Evolutionary conservation across 179 eudicot genomes (phyloP).

Genomic region (Corrigiola litoralis): DNA sequence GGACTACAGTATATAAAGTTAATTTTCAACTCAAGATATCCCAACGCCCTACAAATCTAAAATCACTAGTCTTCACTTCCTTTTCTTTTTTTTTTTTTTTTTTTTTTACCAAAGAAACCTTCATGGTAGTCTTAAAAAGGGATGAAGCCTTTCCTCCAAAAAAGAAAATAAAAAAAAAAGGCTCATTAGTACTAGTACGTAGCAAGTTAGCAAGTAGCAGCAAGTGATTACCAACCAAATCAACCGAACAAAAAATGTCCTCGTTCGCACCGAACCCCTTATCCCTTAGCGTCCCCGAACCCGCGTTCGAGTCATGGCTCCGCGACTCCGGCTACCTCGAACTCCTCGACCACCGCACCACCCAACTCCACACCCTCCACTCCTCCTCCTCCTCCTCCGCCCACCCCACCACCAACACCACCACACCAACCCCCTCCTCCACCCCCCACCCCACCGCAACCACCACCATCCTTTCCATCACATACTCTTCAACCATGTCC

Average conservation of each 20-base stretch:
- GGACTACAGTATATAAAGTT: too few species aligned
- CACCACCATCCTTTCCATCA: slow-evolving; percentile 24
- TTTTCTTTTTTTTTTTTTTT: too few species aligned
- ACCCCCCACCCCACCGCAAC: slow-evolving; percentile 24
- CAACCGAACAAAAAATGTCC: slow-evolving; percentile 27
- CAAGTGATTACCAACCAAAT: too few species aligned
- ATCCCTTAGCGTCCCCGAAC: slow-evolving; percentile 74
- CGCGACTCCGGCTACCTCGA: slow-evolving; percentile 90
- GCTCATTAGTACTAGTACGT: too few species aligned
- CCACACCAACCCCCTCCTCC: slow-evolving; percentile 10
- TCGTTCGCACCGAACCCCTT: slow-evolving; percentile 66
- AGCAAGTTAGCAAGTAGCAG: too few species aligned
- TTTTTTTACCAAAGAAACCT: too few species aligned
- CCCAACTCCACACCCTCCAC: slow-evolving; percentile 70
- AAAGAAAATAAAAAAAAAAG: too few species aligned
- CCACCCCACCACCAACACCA: slow-evolving; percentile 3
- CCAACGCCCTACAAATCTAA: too few species aligned
- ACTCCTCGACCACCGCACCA: slow-evolving; percentile 78
- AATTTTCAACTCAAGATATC: too few species aligned
- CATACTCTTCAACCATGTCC: slow-evolving; percentile 27
- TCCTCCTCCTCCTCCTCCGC: slow-evolving; percentile 34
- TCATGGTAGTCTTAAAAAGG: too few species aligned
- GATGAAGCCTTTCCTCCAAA: too few species aligned
- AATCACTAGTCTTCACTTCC: too few species aligned
- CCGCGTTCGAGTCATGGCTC: slow-evolving; percentile 92